These are phyloP conservation scores for Geotrichum candidum DNA, from an alignment of 1,139 yeast genomes.

Conservation along the genomic window DNA sequence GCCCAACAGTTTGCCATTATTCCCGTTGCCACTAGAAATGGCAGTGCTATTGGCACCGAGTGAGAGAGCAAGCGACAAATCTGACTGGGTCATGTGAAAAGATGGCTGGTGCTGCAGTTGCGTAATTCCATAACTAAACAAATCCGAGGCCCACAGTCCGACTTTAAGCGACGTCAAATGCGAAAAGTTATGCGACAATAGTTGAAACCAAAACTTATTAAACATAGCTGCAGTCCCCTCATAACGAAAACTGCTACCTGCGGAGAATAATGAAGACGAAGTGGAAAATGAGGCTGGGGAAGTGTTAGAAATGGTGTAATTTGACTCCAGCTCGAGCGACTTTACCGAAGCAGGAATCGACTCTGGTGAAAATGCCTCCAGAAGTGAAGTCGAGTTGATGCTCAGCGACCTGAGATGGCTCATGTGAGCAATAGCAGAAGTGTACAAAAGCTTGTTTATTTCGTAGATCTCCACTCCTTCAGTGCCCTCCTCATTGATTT, in stretches of 20 bases:
- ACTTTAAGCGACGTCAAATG: constrained; percentile 5
- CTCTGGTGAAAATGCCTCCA: constrained; percentile 4
- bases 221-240: not conserved
- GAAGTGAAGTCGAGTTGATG: constrained; percentile 3
- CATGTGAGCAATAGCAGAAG: constrained; percentile 1
- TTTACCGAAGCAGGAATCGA: not conserved
- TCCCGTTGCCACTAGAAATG: not conserved
- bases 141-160: constrained; percentile 2
- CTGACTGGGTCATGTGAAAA: not conserved
- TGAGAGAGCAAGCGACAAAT: not conserved
- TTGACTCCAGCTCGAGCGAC: constrained; percentile 6
- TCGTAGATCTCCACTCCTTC: not conserved
- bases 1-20: not conserved
- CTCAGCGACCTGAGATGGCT: not conserved
- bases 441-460: not conserved
- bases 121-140: not conserved
- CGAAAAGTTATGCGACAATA: not conserved
- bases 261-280: not conserved
- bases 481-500: not conserved
- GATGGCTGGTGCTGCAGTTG: not conserved
- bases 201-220: constrained; percentile 1
- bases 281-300: not conserved
- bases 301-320: not conserved
- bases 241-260: not conserved
- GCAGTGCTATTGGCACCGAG: not conserved